Base-by-base conservation (phyloP, 345 rosid genomes). In the Lepidium sativum region DNA sequence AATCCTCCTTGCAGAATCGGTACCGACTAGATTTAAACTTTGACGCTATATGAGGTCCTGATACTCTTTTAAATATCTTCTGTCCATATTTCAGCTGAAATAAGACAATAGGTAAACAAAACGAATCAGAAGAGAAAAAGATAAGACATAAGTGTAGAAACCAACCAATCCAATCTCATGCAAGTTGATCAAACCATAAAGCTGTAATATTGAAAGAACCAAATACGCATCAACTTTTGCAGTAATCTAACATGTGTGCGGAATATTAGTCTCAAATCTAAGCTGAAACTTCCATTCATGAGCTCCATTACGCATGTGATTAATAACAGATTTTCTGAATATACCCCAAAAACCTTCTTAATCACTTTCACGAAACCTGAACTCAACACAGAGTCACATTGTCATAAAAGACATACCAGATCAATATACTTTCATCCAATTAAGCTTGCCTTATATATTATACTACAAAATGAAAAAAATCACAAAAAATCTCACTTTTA, bases 1-100 rank as follows among this genome's bases (percentile, higher is more conserved):
- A 86, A 77, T 86, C 87, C 68, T 90, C 97, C 86, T 82, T 82
- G 89, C 87, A 87, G 71, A 81, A 70, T 68, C 68, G 76, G 75
- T 87, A 94, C 11, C 95, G 81, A 73, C 81, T 81, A 5, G 76
- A 42, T n/a, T 50, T 76, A 70, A 90, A 77, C 75, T 80, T 84
- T 4, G 90, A 63, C 42, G 66, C 78, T 37, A 81, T 40, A 8
- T 82, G 73, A 40, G 95, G 82, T 61, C 95, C 97, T 38, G 84
- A 80, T n/a, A 83, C 68, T 51, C 71, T 80, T 65, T 81, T 67
- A 58, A 79, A 89, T 54, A 89, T 77, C 78, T 73, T 86, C 9
- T 96, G 92, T 48, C 82, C 97, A 67, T 80, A 78, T 47, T 71
- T 84, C 53, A 89, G 75, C 97, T 94, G 87, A 9, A 79, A 47